These are phyloP conservation scores for Austroboletus niveus DNA, from an alignment of 1,284 basidiomycete genomes.

Conservation along the genomic window DNA sequence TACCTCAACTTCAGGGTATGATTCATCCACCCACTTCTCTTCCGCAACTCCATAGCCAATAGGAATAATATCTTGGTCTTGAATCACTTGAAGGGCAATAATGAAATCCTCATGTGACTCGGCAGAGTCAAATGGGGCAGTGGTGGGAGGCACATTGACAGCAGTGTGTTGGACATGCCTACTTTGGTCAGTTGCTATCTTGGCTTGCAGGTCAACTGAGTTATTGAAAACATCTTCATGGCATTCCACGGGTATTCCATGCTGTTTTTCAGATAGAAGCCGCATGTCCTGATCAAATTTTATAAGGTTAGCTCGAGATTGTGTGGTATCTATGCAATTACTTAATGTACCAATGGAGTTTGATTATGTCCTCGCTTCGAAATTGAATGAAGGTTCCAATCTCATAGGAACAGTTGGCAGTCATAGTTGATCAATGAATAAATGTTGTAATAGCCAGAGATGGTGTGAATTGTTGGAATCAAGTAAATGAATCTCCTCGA, in stretches of 20 bases:
- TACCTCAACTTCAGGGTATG: conserved; percentile 6
- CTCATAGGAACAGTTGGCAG: conserved; percentile 33
- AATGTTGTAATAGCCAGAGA: conserved; percentile 43
- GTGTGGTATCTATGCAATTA: too few relatives aligned
- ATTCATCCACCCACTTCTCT: neutral
- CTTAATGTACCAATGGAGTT: neutral
- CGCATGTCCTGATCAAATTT: conserved; percentile 6
- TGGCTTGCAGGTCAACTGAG: too few relatives aligned
- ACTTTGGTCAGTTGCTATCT: conserved; percentile 1
- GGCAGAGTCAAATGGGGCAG: neutral
- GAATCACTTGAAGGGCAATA: neutral
- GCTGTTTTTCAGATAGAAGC: neutral
- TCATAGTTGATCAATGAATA: conserved; percentile 42
- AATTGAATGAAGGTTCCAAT: conserved; percentile 9
- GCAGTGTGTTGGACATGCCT: conserved; percentile 1
- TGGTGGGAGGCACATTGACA: neutral
- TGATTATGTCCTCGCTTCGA: neutral
- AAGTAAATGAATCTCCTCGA: conserved; percentile 37
- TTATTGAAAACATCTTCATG: conserved; percentile 5
- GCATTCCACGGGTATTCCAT: neutral
- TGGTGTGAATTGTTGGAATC: conserved; percentile 32
- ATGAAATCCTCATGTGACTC: neutral
- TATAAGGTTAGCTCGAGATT: neutral
- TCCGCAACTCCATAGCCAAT: conserved; percentile 7
- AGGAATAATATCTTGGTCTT: neutral